Evolutionary conservation across 345 rosid species (phyloP), one percentile per base, ranked within the genome.

Genomic region (Lumnitzera racemosa): DNA sequence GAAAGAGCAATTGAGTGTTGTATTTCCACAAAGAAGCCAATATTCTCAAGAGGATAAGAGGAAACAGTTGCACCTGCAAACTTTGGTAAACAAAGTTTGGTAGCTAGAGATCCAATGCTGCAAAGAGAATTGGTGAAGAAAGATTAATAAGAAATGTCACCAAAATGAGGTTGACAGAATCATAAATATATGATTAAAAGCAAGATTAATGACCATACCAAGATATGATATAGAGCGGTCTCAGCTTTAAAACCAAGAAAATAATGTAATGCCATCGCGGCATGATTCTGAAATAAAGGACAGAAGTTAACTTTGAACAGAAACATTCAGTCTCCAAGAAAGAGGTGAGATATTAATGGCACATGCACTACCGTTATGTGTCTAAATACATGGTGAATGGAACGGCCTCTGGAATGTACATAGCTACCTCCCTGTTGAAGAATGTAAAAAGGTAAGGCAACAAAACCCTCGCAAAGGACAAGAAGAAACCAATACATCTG

Each of bases 81-180:
- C 74, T 79, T 86, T 82, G 62, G 78, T 67, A 66, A 85, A 86
- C 15, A 94, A 56, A 56, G 86, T 81, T 64, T 85, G 88, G 68
- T 87, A 87, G 78, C 83, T 82, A 82, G 91, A 80, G 49, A 89
- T 77, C 98, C 96, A 94, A 75, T 59, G 83, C 99, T 86, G 53
- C 49, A 64, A 64, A 62, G 61, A 47, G 31, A 27, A 27, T 27
- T 73, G 62, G 59, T 24, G 9, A 47, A 54, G 36, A 1, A 25
- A 24, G 59, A 68, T 27, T 46, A 62, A 67, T 54, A 47, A 15
- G 56, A 15, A 63, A 58, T 61, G 55, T 31, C 16, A 51, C 53
- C 46, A 67, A 43, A 20, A 53, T 20, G 41, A 59, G 15, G 55
- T 14, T 25, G 25, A 36, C 47, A 13, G 56, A 13, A 56, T 1